Percentiles rank a stretch among this genome's conserved stretches.
Evolutionary conservation across 148 eudicot species (phyloP).

Genomic region (Vaccinium macrocarpon): DNA sequence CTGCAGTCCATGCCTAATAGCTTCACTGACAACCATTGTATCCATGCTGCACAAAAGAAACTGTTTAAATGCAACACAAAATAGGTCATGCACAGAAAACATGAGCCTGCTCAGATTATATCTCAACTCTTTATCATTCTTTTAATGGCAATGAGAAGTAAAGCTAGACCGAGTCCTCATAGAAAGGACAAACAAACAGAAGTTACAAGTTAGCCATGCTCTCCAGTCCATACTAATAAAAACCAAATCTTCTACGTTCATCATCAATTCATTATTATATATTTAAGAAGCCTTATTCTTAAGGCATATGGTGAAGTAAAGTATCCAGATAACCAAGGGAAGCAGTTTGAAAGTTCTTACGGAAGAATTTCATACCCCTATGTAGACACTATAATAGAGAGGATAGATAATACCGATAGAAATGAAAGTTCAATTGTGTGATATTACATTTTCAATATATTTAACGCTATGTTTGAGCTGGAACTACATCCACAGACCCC

Average conservation of each 20-base stretch:
- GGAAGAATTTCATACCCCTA: background rate
- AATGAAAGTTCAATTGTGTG: background rate
- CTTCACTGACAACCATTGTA: constrained; percentile 63
- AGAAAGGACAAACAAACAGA: background rate
- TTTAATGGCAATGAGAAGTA: background rate
- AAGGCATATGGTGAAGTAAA: background rate
- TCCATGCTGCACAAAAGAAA: constrained; percentile 65
- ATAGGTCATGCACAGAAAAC: background rate
- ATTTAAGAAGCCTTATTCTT: background rate
- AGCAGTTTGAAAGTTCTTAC: background rate
- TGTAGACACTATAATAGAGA: background rate
- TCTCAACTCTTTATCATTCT: background rate
- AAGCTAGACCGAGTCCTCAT: background rate
- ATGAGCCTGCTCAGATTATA: background rate
- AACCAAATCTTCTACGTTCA: background rate
- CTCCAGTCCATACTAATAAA: background rate
- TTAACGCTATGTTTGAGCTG: background rate
- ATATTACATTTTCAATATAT: background rate
- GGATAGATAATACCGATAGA: background rate
- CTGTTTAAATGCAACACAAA: background rate
- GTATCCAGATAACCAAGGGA: background rate
- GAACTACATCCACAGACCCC: background rate
- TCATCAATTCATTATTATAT: background rate
- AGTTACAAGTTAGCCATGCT: background rate
- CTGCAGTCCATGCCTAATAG: constrained; percentile 54